Evolutionary conservation across 768 basidiomycete genomes (phyloP).

Genomic region (Leucocoprinus sp.): DNA sequence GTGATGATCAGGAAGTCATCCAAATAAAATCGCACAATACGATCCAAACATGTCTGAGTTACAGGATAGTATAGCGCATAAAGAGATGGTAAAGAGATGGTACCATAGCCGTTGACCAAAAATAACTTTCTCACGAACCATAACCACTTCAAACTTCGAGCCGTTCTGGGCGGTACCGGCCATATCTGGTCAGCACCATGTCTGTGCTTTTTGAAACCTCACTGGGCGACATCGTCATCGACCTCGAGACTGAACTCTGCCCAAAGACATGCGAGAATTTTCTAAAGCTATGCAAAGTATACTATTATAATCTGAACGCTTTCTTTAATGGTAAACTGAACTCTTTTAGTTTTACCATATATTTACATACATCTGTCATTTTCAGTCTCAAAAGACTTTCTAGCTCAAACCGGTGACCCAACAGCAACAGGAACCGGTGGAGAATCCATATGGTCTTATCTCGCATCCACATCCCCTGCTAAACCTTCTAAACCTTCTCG

Average conservation of each 20-base stretch:
- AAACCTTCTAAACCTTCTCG: constrained; percentile 42
- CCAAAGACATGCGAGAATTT: constrained; percentile 94
- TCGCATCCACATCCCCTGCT: constrained; percentile 31
- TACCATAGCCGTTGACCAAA: too few relatives aligned
- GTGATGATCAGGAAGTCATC: too few relatives aligned
- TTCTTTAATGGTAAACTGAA: constrained; percentile 88
- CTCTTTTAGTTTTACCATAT: constrained; percentile 1
- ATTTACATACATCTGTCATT: background rate
- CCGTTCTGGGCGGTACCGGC: background rate
- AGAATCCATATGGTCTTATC: constrained; percentile 77
- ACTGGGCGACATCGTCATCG: constrained; percentile 93
- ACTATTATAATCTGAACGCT: constrained; percentile 94
- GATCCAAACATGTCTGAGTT: too few relatives aligned
- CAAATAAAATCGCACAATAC: too few relatives aligned
- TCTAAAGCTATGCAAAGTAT: constrained; percentile 93
- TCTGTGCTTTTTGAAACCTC: constrained; percentile 97
- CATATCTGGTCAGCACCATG: constrained; percentile 38
- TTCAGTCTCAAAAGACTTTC: constrained; percentile 91
- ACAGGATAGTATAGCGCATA: too few relatives aligned
- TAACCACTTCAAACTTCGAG: too few relatives aligned
- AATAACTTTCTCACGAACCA: too few relatives aligned
- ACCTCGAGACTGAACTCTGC: constrained; percentile 85
- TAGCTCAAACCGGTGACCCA: constrained; percentile 95
- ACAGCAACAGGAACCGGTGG: constrained; percentile 93
- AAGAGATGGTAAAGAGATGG: too few relatives aligned